phyloP scores from a whole-genome alignment of 179 eudicot species.

The Heliamphora pulchella region DNA sequence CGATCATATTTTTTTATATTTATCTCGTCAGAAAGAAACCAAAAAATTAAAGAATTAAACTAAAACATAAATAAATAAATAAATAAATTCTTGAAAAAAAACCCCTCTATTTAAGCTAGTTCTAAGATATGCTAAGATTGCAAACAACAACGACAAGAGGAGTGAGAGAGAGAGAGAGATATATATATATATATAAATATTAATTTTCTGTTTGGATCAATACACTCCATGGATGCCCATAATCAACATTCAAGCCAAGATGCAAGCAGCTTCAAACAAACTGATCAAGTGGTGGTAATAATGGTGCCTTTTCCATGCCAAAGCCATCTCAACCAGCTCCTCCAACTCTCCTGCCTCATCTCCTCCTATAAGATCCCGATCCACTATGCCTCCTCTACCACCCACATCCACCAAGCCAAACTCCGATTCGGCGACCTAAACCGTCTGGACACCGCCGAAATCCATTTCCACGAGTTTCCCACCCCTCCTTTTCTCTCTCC shows the following conservation, averaged over 20 bases:
- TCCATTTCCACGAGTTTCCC: constrained; percentile 45
- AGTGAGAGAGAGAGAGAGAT: no score
- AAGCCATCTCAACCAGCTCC: constrained; percentile 67
- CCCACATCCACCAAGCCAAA: constrained; percentile 44
- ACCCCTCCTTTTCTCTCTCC: constrained; percentile 26
- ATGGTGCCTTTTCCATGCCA: constrained; percentile 54
- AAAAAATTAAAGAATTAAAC: no score
- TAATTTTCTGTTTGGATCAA: not conserved
- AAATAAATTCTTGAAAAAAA: no score
- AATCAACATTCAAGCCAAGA: not conserved
- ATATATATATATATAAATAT: no score
- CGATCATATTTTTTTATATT: no score
- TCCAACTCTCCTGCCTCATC: constrained; percentile 49
- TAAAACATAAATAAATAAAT: no score
- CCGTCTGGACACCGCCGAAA: constrained; percentile 14
- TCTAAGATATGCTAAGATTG: no score
- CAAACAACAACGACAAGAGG: no score
- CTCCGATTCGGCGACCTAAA: constrained; percentile 25
- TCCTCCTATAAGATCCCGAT: constrained; percentile 35
- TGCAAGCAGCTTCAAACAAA: not conserved
- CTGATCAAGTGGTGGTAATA: constrained; percentile 30
- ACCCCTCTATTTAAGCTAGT: no score
- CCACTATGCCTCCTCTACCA: constrained; percentile 35
- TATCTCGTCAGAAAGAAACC: no score
- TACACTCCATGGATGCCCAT: not conserved